These are phyloP conservation scores for Ogataea corticis DNA, from an alignment of 805 yeast species.

Conservation along the genomic window DNA sequence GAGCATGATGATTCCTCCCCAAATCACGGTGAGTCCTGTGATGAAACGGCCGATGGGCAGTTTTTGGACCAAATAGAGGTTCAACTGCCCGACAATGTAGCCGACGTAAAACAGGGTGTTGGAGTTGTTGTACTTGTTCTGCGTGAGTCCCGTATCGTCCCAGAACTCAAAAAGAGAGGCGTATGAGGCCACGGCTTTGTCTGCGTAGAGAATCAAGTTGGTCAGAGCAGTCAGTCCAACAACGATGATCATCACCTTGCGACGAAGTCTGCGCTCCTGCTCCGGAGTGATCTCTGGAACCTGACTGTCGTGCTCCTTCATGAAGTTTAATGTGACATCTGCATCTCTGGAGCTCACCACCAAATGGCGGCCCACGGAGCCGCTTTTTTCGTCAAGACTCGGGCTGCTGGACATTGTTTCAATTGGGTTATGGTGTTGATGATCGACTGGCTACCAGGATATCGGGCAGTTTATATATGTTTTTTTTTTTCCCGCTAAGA, in stretches of 20 bases:
- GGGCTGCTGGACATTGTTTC: background rate
- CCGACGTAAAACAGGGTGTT: slow-evolving; percentile 52
- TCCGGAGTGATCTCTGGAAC: slow-evolving; percentile 15
- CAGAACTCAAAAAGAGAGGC: slow-evolving; percentile 41
- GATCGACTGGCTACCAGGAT: too few species aligned
- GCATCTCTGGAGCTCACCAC: slow-evolving; percentile 17
- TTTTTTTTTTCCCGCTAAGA: too few species aligned
- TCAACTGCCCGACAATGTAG: slow-evolving; percentile 39
- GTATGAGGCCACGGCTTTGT: slow-evolving; percentile 41
- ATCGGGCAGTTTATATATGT: too few species aligned
- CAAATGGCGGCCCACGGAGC: background rate
- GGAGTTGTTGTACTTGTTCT: slow-evolving; percentile 42
- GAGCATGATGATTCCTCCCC: slow-evolving; percentile 45
- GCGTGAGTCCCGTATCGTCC: slow-evolving; percentile 43
- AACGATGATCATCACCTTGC: slow-evolving; percentile 18
- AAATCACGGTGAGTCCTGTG: slow-evolving; percentile 34
- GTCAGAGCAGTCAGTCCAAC: slow-evolving; percentile 20
- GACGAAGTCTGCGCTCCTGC: slow-evolving; percentile 10
- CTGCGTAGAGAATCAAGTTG: slow-evolving; percentile 31
- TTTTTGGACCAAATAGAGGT: slow-evolving; percentile 49
- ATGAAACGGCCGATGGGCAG: slow-evolving; percentile 48
- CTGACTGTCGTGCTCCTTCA: slow-evolving; percentile 16
- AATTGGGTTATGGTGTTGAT: background rate
- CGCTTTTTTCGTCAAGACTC: background rate
- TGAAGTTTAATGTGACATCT: slow-evolving; percentile 25